phyloP scores from a whole-genome alignment of 179 eudicot species.

The Spinacia oleracea region DNA sequence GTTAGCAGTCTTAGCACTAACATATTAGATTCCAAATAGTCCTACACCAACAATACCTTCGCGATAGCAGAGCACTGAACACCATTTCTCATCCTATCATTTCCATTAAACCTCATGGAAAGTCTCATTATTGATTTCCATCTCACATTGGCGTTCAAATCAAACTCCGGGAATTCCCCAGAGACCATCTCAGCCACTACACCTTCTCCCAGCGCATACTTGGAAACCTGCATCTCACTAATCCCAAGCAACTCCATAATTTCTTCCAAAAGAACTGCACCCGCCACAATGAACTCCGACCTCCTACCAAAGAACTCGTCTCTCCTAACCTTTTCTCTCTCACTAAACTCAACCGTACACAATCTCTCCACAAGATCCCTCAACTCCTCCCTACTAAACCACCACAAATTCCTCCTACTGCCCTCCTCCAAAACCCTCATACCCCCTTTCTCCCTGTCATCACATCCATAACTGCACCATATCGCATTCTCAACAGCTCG shows the following conservation, averaged over 20 bases:
- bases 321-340: slow-evolving; percentile 36
- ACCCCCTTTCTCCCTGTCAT: slow-evolving; percentile 20
- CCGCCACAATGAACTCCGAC: slow-evolving; percentile 63
- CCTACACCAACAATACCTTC: slow-evolving; percentile 41
- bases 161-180: slow-evolving; percentile 38
- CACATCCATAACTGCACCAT: slow-evolving; percentile 39
- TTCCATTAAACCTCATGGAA: slow-evolving; percentile 60
- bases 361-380: slow-evolving; percentile 43
- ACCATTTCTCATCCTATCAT: slow-evolving; percentile 58
- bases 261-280: slow-evolving; percentile 62
- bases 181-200: slow-evolving; percentile 56
- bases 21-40: neutral
- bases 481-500: slow-evolving; percentile 59
- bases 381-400: slow-evolving; percentile 63
- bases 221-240: slow-evolving; percentile 61
- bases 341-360: slow-evolving; percentile 30
- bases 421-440: slow-evolving; percentile 12
- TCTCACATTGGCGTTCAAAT: slow-evolving; percentile 50
- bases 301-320: slow-evolving; percentile 50
- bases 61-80: slow-evolving; percentile 44
- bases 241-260: slow-evolving; percentile 54
- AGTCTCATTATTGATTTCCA: slow-evolving; percentile 65
- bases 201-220: slow-evolving; percentile 73
- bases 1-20: slow-evolving; percentile 1
- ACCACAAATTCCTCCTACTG: slow-evolving; percentile 52